These are phyloP conservation scores for Claviceps africana DNA, from an alignment of 2,329 filamentous ascomycete genomes.

Conservation along the genomic window DNA sequence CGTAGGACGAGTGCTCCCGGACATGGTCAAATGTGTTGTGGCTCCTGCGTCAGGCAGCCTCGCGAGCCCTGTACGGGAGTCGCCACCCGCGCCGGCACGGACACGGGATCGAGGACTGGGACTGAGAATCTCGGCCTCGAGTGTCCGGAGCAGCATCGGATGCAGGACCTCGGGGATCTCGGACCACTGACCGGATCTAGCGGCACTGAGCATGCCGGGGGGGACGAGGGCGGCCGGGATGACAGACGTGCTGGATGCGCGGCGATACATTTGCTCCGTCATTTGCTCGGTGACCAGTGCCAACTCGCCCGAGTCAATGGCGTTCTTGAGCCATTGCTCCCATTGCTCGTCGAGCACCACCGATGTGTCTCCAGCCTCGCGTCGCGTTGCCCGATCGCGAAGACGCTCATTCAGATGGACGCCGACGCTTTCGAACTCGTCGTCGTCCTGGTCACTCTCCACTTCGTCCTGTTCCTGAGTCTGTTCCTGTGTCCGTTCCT, in stretches of 20 bases:
- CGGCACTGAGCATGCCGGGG: slow-evolving; percentile 37
- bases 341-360: slow-evolving; percentile 55
- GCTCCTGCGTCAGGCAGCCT: not conserved
- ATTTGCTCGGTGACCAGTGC: slow-evolving; percentile 32
- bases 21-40: not conserved
- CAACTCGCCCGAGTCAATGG: slow-evolving; percentile 43
- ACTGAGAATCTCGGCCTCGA: slow-evolving; percentile 24
- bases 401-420: slow-evolving; percentile 50
- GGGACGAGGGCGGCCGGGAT: slow-evolving; percentile 30
- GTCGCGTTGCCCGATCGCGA: slow-evolving; percentile 46
- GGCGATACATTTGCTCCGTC: slow-evolving; percentile 20
- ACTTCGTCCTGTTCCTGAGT: slow-evolving; percentile 11
- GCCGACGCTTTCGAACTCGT: slow-evolving; percentile 39
- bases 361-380: slow-evolving; percentile 44
- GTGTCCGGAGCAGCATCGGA: slow-evolving; percentile 33
- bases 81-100: not conserved
- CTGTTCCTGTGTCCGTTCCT: no score
- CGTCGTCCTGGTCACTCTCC: slow-evolving; percentile 5
- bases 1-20: slow-evolving; percentile 1
- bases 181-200: slow-evolving; percentile 42
- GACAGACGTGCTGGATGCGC: slow-evolving; percentile 12
- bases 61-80: slow-evolving; percentile 1
- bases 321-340: slow-evolving; percentile 63
- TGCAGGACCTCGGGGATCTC: slow-evolving; percentile 44
- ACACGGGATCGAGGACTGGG: not conserved